phyloP scores from a whole-genome alignment of 108 stramenopile genomes.

The Conticribra weissflogii region DNA sequence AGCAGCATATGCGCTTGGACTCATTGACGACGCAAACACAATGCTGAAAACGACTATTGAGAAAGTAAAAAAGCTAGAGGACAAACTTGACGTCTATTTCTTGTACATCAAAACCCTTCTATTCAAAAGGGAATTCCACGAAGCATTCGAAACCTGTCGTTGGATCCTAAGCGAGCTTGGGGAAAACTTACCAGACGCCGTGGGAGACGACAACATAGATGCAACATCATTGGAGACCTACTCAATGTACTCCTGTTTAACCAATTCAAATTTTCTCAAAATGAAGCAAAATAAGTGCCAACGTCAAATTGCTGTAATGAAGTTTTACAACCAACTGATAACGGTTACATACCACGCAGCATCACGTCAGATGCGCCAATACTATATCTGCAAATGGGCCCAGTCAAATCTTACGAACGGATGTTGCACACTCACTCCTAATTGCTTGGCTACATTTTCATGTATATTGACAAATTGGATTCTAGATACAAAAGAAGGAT shows the following conservation, averaged over 20 bases:
- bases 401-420: not conserved
- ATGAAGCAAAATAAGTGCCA: constrained; percentile 2
- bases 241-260: constrained; percentile 1
- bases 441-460: not conserved
- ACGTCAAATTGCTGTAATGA: constrained; percentile 3
- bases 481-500: not conserved
- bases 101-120: not conserved
- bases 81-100: constrained; percentile 12
- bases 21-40: constrained; percentile 1
- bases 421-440: not conserved
- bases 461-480: not conserved
- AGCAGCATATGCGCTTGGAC: constrained; percentile 1
- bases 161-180: not conserved
- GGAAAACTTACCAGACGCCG: not conserved
- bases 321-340: constrained; percentile 17
- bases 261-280: not conserved
- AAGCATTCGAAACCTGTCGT: constrained; percentile 2
- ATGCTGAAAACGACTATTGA: not conserved
- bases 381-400: not conserved
- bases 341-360: not conserved
- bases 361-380: not conserved
- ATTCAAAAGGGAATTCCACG: not conserved
- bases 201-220: not conserved
- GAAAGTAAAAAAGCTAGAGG: constrained; percentile 7
- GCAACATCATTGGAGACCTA: not conserved